Evolutionary conservation across 2,329 filamentous ascomycete species (phyloP).

Genomic region (Diplodia scrobiculata): DNA sequence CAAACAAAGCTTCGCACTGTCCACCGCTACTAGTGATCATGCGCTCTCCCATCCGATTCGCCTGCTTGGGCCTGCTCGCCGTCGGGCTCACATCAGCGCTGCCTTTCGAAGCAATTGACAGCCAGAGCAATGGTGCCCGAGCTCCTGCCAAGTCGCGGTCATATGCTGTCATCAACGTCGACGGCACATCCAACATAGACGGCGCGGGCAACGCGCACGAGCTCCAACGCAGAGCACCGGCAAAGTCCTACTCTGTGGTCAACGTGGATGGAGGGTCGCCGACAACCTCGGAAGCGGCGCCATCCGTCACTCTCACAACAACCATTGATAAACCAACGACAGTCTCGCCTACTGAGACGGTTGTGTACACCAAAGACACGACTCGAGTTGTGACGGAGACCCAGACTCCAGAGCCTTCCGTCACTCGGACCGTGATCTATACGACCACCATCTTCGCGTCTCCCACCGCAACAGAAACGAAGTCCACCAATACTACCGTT

Average conservation of each 20-base stretch:
- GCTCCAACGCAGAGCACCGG: constrained; percentile 33
- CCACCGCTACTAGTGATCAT: constrained; percentile 9
- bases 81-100: constrained; percentile 18
- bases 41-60: constrained; percentile 18
- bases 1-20: constrained; percentile 6
- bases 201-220: constrained; percentile 25
- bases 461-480: not conserved
- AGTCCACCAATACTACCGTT: constrained; percentile 11
- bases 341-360: constrained; percentile 5
- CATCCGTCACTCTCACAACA: constrained; percentile 17
- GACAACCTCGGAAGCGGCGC: not conserved
- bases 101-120: constrained; percentile 21
- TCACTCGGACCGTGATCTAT: constrained; percentile 23
- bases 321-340: constrained; percentile 6
- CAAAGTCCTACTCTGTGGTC: constrained; percentile 45
- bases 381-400: constrained; percentile 19
- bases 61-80: constrained; percentile 18
- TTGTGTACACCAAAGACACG: constrained; percentile 14
- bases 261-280: constrained; percentile 45
- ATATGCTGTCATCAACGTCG: constrained; percentile 26
- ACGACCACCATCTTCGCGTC: constrained; percentile 15
- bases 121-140: not conserved
- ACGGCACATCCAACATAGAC: constrained; percentile 3
- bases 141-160: not conserved
- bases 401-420: not conserved